A percentile compares a stretch with the other conserved stretches of the same genome.
phyloP scores from a whole-genome alignment of 495 filamentous ascomycete species.

The Staphylotrichum tortipilum region DNA sequence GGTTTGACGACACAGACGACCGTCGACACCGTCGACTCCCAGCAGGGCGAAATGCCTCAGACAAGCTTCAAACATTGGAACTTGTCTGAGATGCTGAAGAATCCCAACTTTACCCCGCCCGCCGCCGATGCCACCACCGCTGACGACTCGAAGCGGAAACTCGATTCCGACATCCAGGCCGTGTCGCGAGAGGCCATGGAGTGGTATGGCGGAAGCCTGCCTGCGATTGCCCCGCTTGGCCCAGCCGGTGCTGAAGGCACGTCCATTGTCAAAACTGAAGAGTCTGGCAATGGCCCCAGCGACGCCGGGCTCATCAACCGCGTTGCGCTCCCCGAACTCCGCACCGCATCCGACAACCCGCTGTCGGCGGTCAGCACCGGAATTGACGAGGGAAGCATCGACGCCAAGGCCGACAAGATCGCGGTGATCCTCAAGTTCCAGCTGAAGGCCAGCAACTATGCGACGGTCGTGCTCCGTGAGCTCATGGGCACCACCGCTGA shows the following conservation, averaged over 20 bases:
- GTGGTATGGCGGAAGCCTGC: conserved; percentile 11
- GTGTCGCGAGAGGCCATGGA: not conserved
- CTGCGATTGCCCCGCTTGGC: not conserved
- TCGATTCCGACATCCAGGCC: too few relatives aligned
- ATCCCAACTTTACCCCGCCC: not conserved
- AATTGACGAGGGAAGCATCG: conserved; percentile 7
- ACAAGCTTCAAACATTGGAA: too few relatives aligned
- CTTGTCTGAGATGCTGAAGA: not conserved
- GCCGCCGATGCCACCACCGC: not conserved
- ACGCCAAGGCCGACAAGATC: conserved; percentile 46
- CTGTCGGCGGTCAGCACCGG: conserved; percentile 2
- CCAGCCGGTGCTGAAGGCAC: not conserved
- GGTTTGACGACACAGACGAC: not conserved
- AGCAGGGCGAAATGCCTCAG: not conserved
- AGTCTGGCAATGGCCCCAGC: too few relatives aligned
- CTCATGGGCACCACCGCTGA: conserved; percentile 39
- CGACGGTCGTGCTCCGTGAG: conserved; percentile 88
- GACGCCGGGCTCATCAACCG: conserved; percentile 3
- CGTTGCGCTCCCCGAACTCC: conserved; percentile 14
- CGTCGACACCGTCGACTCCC: not conserved
- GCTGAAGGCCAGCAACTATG: conserved; percentile 79
- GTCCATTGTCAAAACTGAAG: conserved; percentile 1
- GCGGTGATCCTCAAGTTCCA: conserved; percentile 81
- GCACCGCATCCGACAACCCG: conserved; percentile 22
- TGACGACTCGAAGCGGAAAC: too few relatives aligned